Percentiles rank a stretch among this genome's conserved stretches.
phyloP scores from a whole-genome alignment of 345 rosid species.

The Anastatica hierochuntica region DNA sequence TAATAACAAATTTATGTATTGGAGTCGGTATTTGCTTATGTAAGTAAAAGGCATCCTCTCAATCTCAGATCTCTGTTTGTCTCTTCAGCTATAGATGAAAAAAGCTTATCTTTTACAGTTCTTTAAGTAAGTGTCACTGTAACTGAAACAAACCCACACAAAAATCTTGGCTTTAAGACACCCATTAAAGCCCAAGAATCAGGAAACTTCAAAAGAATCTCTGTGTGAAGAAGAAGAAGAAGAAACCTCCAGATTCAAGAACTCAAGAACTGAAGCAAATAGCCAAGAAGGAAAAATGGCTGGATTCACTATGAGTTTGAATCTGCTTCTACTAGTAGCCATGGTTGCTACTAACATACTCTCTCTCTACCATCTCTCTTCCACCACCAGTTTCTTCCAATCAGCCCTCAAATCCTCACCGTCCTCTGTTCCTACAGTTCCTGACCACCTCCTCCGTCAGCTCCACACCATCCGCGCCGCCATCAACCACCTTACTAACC shows the following conservation, averaged over 20 bases:
- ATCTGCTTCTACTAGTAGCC: conserved; percentile 62
- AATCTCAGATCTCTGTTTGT: conserved; percentile 19
- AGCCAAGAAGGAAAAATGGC: conserved; percentile 16
- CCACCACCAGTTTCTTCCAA: conserved; percentile 42
- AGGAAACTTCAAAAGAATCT: neutral
- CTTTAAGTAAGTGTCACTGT: conserved; percentile 13
- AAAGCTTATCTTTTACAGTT: conserved; percentile 17
- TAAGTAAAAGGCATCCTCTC: too few species aligned
- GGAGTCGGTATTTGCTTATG: too few species aligned
- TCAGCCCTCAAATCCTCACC: conserved; percentile 39
- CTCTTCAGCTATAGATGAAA: neutral
- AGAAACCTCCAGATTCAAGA: conserved; percentile 6
- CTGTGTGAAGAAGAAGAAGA: neutral
- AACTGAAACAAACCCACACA: neutral
- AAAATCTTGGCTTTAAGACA: conserved; percentile 10
- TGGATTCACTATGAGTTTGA: conserved; percentile 92
- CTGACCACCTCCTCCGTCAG: conserved; percentile 78
- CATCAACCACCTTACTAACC: conserved; percentile 83
- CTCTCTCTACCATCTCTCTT: conserved; percentile 89
- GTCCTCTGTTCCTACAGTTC: conserved; percentile 40
- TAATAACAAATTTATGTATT: too few species aligned
- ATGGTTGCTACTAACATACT: conserved; percentile 98
- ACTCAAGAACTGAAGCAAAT: conserved; percentile 2
- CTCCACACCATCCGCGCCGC: conserved; percentile 87
- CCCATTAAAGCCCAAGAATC: conserved; percentile 1